Conservation (phyloP, 768 basidiomycete genomes). For the Clavaria fumosa region DNA sequence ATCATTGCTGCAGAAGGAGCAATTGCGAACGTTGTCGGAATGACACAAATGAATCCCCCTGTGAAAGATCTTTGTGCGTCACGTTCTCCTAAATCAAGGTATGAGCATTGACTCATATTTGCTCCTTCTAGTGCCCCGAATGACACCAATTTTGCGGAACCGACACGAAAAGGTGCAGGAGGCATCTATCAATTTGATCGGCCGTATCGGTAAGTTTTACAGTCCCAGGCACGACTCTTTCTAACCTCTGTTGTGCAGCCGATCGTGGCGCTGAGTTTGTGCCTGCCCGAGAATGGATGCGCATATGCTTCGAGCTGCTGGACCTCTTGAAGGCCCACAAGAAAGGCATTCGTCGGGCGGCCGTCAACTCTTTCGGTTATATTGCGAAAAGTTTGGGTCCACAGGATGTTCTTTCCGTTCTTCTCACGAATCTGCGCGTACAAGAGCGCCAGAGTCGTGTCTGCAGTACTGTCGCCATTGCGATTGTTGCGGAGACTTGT, state of each 20-base stretch:
- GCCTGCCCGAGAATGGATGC: slow-evolving; percentile 99
- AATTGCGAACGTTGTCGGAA: slow-evolving; percentile 98
- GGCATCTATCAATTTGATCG: slow-evolving; percentile 98
- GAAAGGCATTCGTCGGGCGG: slow-evolving; percentile 95
- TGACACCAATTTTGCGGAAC: slow-evolving; percentile 99
- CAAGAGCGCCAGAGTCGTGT: slow-evolving; percentile 99
- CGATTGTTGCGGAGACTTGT: slow-evolving; percentile 88
- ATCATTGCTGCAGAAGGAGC: slow-evolving; percentile 98
- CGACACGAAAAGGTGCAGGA: slow-evolving; percentile 99
- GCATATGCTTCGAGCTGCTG: slow-evolving; percentile 95
- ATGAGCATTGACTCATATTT: slow-evolving; percentile 5
- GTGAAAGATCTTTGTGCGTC: slow-evolving; percentile 94
- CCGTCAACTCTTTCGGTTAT: slow-evolving; percentile 98
- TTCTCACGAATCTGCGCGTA: slow-evolving; percentile 91
- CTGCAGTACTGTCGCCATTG: slow-evolving; percentile 96
- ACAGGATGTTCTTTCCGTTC: slow-evolving; percentile 90
- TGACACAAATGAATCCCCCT: slow-evolving; percentile 99
- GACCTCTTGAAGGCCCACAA: slow-evolving; percentile 98
- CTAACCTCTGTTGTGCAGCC: slow-evolving; percentile 27
- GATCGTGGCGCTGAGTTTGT: slow-evolving; percentile 99
- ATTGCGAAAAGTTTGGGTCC: slow-evolving; percentile 99
- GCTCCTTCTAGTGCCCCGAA: slow-evolving; percentile 69
- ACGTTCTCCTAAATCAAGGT: background rate
- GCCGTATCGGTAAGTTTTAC: slow-evolving; percentile 59
- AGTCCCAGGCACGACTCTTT: slow-evolving; percentile 2